A percentile compares a stretch with the other conserved stretches of the same genome.
Conservation (phyloP, 2,329 filamentous ascomycete species). For the Aureobasidium sp. region DNA sequence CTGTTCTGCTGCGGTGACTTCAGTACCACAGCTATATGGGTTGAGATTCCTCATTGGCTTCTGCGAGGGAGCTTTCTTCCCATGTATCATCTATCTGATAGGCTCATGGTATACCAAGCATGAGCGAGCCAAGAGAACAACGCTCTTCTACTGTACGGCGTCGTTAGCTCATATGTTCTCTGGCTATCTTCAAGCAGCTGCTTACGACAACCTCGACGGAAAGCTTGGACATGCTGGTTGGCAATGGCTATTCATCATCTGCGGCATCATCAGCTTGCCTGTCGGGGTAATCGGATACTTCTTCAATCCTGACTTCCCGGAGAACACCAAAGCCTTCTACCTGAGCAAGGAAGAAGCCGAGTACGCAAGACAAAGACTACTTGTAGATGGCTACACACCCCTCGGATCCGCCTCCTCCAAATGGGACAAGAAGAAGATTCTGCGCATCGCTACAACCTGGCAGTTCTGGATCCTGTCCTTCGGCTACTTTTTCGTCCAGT, state of each 20-base stretch:
- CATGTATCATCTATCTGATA: conserved; percentile 13
- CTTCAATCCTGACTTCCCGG: conserved; percentile 41
- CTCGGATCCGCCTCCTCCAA: conserved; percentile 14
- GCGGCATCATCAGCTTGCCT: conserved; percentile 41
- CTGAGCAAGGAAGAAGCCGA: conserved; percentile 40
- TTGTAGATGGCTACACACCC: conserved; percentile 15
- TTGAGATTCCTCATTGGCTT: conserved; percentile 15
- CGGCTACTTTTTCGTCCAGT: conserved; percentile 50
- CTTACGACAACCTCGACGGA: conserved; percentile 37
- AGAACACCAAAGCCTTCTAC: conserved; percentile 40
- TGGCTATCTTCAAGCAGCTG: conserved; percentile 53
- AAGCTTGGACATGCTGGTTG: conserved; percentile 45
- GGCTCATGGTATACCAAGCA: conserved; percentile 15
- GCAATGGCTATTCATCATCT: conserved; percentile 35
- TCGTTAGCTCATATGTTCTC: conserved; percentile 51
- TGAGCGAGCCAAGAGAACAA: conserved; percentile 33
- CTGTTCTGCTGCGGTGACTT: conserved; percentile 42
- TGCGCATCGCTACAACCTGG: conserved; percentile 31
- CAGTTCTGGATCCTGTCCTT: conserved; percentile 45
- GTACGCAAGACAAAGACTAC: conserved; percentile 38
- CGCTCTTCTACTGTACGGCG: conserved; percentile 44
- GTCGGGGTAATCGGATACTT: conserved; percentile 47
- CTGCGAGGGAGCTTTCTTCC: conserved; percentile 17
- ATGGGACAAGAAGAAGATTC: conserved; percentile 30
- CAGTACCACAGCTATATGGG: conserved; percentile 27